phyloP scores from a whole-genome alignment of 1,284 basidiomycete genomes.

The Moesziomyces sp. region DNA sequence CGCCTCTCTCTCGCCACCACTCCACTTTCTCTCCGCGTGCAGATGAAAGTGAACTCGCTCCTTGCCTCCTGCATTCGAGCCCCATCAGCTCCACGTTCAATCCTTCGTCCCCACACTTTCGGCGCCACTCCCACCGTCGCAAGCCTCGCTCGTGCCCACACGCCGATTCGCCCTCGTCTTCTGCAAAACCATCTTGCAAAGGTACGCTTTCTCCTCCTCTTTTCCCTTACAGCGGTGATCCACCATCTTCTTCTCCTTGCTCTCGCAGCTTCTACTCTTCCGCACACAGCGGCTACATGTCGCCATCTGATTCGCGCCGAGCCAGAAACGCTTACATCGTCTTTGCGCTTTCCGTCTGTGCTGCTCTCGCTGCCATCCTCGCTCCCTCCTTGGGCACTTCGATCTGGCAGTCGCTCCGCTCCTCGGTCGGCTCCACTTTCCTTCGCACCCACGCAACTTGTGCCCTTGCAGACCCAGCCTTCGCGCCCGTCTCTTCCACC shows the following conservation, averaged over 20 bases:
- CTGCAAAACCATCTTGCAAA: slow-evolving; percentile 19
- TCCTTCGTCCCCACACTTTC: background rate
- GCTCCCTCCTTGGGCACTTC: background rate
- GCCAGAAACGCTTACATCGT: slow-evolving; percentile 29
- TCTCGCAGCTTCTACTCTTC: no score
- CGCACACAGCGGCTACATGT: slow-evolving; percentile 5
- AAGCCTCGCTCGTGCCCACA: slow-evolving; percentile 7
- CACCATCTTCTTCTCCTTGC: no score
- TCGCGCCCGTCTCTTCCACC: slow-evolving; percentile 39
- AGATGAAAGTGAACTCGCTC: slow-evolving; percentile 37
- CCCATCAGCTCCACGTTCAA: slow-evolving; percentile 16
- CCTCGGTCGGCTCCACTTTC: slow-evolving; percentile 12
- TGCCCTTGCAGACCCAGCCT: slow-evolving; percentile 32
- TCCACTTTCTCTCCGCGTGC: slow-evolving; percentile 29
- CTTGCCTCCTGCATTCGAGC: slow-evolving; percentile 15
- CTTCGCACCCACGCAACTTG: slow-evolving; percentile 41
- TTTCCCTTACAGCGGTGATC: no score
- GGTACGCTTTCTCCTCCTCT: slow-evolving; percentile 15
- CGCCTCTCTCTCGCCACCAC: background rate
- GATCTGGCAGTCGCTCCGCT: slow-evolving; percentile 30
- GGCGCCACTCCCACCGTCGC: background rate
- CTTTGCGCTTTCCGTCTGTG: slow-evolving; percentile 22
- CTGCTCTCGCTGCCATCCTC: slow-evolving; percentile 18
- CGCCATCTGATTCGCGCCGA: background rate
- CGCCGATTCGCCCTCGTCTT: slow-evolving; percentile 7